phyloP scores from a whole-genome alignment of 441 rosid genomes.

The Eutrema salsugineum region DNA sequence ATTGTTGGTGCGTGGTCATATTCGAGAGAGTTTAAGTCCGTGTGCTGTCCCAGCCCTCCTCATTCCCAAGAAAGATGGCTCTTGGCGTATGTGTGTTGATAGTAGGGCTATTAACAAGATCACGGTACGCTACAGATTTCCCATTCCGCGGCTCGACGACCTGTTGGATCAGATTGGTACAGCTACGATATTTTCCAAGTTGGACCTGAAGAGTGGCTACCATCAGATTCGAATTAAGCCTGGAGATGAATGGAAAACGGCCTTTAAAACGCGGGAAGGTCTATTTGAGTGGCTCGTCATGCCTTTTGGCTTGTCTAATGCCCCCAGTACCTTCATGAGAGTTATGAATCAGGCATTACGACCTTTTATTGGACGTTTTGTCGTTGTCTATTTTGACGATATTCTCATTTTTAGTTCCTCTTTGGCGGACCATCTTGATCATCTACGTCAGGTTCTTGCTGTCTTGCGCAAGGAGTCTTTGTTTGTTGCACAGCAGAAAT shows the following conservation, averaged over 20 bases:
- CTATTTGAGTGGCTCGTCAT: background rate
- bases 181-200: background rate
- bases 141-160: background rate
- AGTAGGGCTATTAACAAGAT: background rate
- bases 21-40: background rate
- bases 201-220: background rate
- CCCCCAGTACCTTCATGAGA: background rate
- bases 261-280: no score
- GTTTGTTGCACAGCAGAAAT: no score
- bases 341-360: background rate
- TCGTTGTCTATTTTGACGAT: no score
- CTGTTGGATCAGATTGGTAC: background rate
- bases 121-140: background rate
- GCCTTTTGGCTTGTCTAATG: background rate
- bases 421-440: no score
- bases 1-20: accelerated
- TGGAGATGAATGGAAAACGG: no score
- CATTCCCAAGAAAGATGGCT: background rate
- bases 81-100: background rate
- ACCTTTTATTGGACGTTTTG: background rate
- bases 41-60: background rate
- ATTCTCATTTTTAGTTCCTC: no score
- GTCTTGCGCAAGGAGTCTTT: no score
- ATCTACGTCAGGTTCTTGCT: no score
- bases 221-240: no score